Percentiles rank a stretch among this genome's conserved stretches.
Conservation (phyloP, 108 stramenopile species). For the Pseudonitzschia multistriata region DNA sequence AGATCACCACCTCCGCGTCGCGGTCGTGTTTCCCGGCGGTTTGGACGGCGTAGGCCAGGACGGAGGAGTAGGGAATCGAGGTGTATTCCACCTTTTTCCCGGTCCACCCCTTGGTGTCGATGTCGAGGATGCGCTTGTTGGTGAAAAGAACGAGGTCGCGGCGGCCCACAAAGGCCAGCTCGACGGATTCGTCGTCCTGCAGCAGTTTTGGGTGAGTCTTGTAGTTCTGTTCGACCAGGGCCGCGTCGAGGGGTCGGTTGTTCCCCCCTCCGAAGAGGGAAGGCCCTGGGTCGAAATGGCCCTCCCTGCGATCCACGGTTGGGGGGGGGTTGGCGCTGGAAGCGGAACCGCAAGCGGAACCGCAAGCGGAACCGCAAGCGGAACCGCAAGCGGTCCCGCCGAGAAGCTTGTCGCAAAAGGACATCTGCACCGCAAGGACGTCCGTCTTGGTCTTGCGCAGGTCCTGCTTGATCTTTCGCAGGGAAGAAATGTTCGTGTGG, state of each 20-base stretch:
- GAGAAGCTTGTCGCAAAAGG: conserved; percentile 54
- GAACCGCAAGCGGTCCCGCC: conserved; percentile 17
- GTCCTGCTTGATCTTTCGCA: conserved; percentile 41
- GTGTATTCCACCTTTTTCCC: conserved; percentile 53
- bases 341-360: not conserved
- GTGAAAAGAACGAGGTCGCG: conserved; percentile 65
- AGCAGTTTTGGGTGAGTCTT: conserved; percentile 37
- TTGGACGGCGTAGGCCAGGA: conserved; percentile 53
- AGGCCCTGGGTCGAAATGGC: conserved; percentile 29
- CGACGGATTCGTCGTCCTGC: conserved; percentile 54
- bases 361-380: too few species aligned
- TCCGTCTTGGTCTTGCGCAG: conserved; percentile 59
- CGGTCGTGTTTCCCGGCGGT: conserved; percentile 57
- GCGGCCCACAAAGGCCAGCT: conserved; percentile 60
- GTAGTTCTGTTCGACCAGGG: conserved; percentile 45
- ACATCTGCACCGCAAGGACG: conserved; percentile 52
- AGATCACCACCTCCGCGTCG: conserved; percentile 54
- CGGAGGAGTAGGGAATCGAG: conserved; percentile 49
- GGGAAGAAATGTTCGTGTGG: conserved; percentile 46
- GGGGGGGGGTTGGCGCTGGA: not conserved
- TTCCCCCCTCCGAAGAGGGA: conserved; percentile 55
- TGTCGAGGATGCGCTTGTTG: conserved; percentile 54
- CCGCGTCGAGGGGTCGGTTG: conserved; percentile 56
- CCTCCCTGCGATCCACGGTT: conserved; percentile 18
- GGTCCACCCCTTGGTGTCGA: conserved; percentile 56